Evolutionary conservation across 2,329 filamentous ascomycete species (phyloP).

Genomic region (Cladophialophora bantiana): DNA sequence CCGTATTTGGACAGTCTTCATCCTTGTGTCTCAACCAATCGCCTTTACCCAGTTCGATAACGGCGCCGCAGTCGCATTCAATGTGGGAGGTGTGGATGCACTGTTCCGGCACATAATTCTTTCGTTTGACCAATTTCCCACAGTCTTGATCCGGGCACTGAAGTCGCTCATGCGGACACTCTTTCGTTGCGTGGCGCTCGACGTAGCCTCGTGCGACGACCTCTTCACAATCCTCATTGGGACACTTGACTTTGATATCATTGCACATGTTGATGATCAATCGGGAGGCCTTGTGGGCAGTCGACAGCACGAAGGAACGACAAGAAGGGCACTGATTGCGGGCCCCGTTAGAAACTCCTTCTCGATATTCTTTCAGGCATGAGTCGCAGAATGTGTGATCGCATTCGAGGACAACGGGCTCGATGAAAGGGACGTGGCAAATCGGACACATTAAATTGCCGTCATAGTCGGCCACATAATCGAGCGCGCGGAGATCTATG

Average conservation of each 20-base stretch:
- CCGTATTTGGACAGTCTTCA: conserved; percentile 39
- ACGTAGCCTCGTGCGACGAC: conserved; percentile 63
- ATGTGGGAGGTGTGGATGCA: conserved; percentile 40
- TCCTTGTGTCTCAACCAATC: conserved; percentile 41
- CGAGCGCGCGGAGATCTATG: conserved; percentile 62
- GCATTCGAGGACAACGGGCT: conserved; percentile 65
- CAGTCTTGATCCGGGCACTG: conserved; percentile 61
- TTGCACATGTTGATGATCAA: conserved; percentile 68
- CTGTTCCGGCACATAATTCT: conserved; percentile 51
- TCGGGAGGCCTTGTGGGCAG: conserved; percentile 57
- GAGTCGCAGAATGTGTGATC: conserved; percentile 69
- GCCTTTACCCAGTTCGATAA: conserved; percentile 38
- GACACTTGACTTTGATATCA: conserved; percentile 66
- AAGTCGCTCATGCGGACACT: conserved; percentile 64
- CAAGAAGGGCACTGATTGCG: conserved; percentile 62
- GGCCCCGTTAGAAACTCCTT: conserved; percentile 26
- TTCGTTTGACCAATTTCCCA: conserved; percentile 60
- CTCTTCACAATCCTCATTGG: conserved; percentile 63
- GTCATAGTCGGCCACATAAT: conserved; percentile 64
- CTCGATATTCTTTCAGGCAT: conserved; percentile 58
- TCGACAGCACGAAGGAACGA: conserved; percentile 53
- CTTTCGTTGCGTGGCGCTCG: conserved; percentile 66
- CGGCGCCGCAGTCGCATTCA: conserved; percentile 41
- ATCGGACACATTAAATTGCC: conserved; percentile 69
- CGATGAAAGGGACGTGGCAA: conserved; percentile 68